Conservation (phyloP, 148 eudicot species). For the Nepenthes mirabilis region DNA sequence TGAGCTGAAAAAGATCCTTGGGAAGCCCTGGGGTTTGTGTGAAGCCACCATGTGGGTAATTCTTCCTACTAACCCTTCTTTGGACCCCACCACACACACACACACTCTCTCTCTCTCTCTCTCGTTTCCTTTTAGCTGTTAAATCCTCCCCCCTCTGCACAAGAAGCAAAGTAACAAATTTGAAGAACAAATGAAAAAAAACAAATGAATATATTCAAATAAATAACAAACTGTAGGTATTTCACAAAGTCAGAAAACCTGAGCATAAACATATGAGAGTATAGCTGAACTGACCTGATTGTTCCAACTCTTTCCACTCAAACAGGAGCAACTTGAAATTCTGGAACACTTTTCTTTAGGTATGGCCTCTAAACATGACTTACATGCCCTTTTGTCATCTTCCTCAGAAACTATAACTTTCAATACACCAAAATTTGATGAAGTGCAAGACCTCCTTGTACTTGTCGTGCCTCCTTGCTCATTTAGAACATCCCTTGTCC, state of each 20-base stretch:
- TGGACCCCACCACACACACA: too few species aligned
- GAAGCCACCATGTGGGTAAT: too few species aligned
- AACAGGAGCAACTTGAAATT: slow-evolving; percentile 17
- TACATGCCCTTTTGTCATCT: slow-evolving; percentile 18
- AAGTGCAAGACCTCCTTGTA: slow-evolving; percentile 36
- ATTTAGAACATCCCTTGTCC: slow-evolving; percentile 20
- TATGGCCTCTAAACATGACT: slow-evolving; percentile 27
- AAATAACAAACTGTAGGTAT: not conserved
- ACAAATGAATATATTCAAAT: not conserved
- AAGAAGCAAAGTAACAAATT: too few species aligned
- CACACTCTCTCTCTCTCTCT: not conserved
- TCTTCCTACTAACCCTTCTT: too few species aligned
- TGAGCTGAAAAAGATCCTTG: too few species aligned
- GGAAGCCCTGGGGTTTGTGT: too few species aligned
- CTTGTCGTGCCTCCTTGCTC: slow-evolving; percentile 32
- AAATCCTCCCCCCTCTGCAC: too few species aligned
- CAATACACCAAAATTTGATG: slow-evolving; percentile 27
- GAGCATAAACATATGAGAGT: not conserved
- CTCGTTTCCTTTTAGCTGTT: not conserved
- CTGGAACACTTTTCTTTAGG: slow-evolving; percentile 57
- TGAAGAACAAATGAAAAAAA: not conserved
- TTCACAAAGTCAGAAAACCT: not conserved
- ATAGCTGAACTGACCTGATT: slow-evolving; percentile 40
- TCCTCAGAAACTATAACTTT: slow-evolving; percentile 37
- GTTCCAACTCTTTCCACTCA: slow-evolving; percentile 30